Evolutionary conservation across 192 early-diverging fungal species (phyloP).

Genomic region (Fimicolochytrium jonesii): DNA sequence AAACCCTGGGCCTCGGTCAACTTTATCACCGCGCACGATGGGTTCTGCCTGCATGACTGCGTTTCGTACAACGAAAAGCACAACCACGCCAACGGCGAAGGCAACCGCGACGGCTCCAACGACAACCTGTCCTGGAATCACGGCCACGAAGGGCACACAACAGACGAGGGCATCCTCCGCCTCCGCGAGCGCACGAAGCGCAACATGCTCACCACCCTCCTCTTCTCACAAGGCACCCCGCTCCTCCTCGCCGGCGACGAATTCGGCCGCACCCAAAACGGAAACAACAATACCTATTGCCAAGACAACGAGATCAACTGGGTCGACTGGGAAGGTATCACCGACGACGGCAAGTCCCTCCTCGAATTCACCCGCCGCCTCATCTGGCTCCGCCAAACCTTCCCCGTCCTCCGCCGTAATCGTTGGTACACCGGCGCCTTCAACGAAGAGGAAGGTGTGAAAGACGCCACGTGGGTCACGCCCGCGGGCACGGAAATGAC

Average conservation of each 20-base stretch:
- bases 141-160: constrained; percentile 13
- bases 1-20: constrained; percentile 25
- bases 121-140: constrained; percentile 26
- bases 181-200: constrained; percentile 27
- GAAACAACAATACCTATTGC: constrained; percentile 27
- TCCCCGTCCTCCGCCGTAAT: constrained; percentile 23
- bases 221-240: constrained; percentile 26
- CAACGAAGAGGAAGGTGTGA: constrained; percentile 19
- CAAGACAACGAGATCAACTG: constrained; percentile 30
- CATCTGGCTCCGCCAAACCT: constrained; percentile 22
- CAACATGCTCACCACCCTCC: constrained; percentile 21
- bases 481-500: constrained; percentile 19
- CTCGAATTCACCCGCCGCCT: constrained; percentile 22
- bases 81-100: constrained; percentile 23
- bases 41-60: constrained; percentile 19
- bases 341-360: constrained; percentile 16
- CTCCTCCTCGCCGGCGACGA: constrained; percentile 23
- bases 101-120: constrained; percentile 23
- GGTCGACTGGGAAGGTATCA: constrained; percentile 27
- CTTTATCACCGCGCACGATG: constrained; percentile 26
- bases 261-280: constrained; percentile 22
- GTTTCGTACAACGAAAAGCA: constrained; percentile 29
- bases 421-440: constrained; percentile 21
- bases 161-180: constrained; percentile 7
- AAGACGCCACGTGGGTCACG: constrained; percentile 23